Evolutionary conservation across 1,139 yeast species (phyloP), one percentile per base, ranked within the genome.

Genomic region (Scheffersomyces insectosa): DNA sequence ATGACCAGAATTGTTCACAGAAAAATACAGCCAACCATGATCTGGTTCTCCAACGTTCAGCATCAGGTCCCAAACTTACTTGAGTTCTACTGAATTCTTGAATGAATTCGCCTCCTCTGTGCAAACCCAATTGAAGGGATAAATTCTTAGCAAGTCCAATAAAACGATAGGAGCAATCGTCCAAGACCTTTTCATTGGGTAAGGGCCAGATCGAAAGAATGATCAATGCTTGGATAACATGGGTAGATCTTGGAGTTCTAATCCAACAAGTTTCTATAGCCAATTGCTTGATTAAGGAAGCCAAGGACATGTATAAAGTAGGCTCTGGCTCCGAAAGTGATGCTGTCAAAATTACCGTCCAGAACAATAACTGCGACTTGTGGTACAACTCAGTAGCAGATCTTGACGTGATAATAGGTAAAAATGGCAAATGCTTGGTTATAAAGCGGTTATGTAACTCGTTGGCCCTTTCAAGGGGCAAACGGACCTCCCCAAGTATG

Each of bases 231-330:
- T 91, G 97, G 9, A 91, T 89, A 30, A 90, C 91, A 60, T 90
- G 97, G 0, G 97, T 88, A 4, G 96, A 88, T 57, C 98, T 74
- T 3, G 98, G 97, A 0, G 98, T 90, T 48, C 91, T 74, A 42
- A 89, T 83, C 96, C 97, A 89, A 64, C 97, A 89, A 0, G 96
- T 88, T 58, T 88, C 96, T 47, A 89, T 88, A 0, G 96, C 96
- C 51, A 90, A 69, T 59, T 88, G 95, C 58, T 88, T 88, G 53
- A 91, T 88, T 34, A 88, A 70, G 1, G 88, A 79, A 12, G 95
- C 85, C 40, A 90, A 71, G 34, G 86, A 79, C 68, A 82, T 80
- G 68, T 91, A 91, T 36, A 89, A 63, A 0, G 87, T 76, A 2
- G 97, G 97, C 40, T 87, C 95, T 0, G 96, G 93, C 52, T 90